phyloP scores from a whole-genome alignment of 169 alveolate genomes.

The Eimeria acervulina region DNA sequence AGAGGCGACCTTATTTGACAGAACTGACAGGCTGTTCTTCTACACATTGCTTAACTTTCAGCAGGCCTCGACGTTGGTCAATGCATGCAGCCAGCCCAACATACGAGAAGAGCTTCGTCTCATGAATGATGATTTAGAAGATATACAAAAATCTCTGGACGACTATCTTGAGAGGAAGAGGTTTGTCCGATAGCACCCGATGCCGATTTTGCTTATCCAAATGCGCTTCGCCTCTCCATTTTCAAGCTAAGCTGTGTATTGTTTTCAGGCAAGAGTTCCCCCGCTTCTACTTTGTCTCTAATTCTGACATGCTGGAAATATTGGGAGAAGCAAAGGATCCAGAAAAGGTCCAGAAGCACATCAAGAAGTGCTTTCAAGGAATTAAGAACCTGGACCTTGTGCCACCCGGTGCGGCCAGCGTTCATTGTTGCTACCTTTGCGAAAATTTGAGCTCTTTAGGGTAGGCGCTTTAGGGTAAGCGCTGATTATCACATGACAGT shows the following conservation, averaged over 20 bases:
- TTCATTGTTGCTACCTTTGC: too few species aligned
- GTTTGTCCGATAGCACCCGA: conserved; percentile 12
- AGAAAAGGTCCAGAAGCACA: conserved; percentile 94
- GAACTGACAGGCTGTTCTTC: conserved; percentile 77
- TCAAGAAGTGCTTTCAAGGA: conserved; percentile 97
- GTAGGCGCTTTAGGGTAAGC: background rate
- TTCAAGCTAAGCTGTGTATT: background rate
- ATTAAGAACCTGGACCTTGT: conserved; percentile 90
- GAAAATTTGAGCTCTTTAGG: too few species aligned
- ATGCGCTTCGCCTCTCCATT: background rate
- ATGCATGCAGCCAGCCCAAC: conserved; percentile 80
- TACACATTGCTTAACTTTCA: conserved; percentile 40
- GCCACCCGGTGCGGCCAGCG: conserved; percentile 83
- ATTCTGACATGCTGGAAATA: conserved; percentile 96
- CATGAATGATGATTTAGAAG: conserved; percentile 89
- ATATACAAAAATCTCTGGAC: conserved; percentile 95
- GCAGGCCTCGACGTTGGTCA: conserved; percentile 75
- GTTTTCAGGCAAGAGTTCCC: conserved; percentile 92
- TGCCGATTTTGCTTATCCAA: too few species aligned
- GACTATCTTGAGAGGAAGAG: conserved; percentile 96
- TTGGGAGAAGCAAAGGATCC: conserved; percentile 96
- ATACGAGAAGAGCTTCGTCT: conserved; percentile 66
- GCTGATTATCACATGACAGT: conserved; percentile 93
- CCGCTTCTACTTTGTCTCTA: conserved; percentile 97
- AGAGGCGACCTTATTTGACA: conserved; percentile 85